Evolutionary conservation across 129 eudicot genomes (phyloP), one percentile per base, ranked within the genome.

Genomic region (Kitagawia praeruptora): DNA sequence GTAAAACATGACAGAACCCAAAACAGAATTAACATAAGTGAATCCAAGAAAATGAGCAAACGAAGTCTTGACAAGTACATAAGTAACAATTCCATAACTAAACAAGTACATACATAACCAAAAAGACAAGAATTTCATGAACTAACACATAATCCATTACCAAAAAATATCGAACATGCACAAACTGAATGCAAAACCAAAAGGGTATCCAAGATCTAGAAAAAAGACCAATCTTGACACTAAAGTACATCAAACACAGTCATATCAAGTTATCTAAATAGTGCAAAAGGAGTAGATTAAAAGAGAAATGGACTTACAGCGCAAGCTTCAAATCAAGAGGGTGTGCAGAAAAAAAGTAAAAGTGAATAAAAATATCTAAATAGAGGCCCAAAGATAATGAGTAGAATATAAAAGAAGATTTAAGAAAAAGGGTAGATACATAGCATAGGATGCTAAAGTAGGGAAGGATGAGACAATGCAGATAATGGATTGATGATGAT

Each of bases 251-350:
- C 67, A 58, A 58, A n/a, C n/a, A 37, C 15, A 78, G n/a, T 58
- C 75, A 25, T n/a, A 45, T 61, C 2, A 78, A 58, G 7, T 9
- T 13, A 6, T 31, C 13, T 19, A 13, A 64, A 40, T 5, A 71
- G 49, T 71, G 6, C 75, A 71, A 39, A 39, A 71, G 16, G 14
- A 40, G 47, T 15, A 7, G 39, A 14, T 9, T 27, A 37, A 75
- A 51, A 49, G 67, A 76, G 45, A 37, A 49, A 79, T 54, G 15
- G 67, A 79, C 82, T 79, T 70, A 79, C 82, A 34, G 77, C 71
- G 82, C 54, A 40, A 70, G 61, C 67, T 70, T 69, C 77, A 79
- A 79, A 70, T 41, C 15, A 76, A 76, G 31, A 5, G 39, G 31
- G 23, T 42, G 27, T 75, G 63, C 41, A 48, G 61, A 45, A 14